Conservation (phyloP, 345 rosid species). For the Corchorus capsularis region DNA sequence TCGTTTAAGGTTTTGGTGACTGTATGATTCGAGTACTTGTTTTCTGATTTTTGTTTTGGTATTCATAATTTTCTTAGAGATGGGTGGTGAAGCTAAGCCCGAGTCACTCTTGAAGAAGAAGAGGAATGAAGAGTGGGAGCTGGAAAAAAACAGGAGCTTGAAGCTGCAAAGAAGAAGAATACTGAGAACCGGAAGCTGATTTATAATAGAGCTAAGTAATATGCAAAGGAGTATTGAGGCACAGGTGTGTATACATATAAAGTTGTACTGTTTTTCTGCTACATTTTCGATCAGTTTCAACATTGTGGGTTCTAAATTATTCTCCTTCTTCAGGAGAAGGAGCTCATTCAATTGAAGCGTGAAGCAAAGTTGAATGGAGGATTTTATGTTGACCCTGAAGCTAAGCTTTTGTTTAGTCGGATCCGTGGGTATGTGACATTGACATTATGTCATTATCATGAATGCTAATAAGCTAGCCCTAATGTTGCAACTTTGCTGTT, state of each 20-base stretch:
- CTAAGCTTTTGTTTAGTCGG: too few species aligned
- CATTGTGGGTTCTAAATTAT: background rate
- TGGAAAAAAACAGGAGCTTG: slow-evolving; percentile 48
- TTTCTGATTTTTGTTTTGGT: background rate
- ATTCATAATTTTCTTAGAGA: slow-evolving; percentile 28
- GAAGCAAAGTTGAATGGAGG: slow-evolving; percentile 46
- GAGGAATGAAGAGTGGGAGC: slow-evolving; percentile 63
- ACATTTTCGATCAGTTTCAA: background rate
- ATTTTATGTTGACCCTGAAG: too few species aligned
- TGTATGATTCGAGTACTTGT: too few species aligned
- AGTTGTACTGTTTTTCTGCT: background rate
- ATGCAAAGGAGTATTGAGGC: slow-evolving; percentile 49
- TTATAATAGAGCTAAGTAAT: slow-evolving; percentile 51
- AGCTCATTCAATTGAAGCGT: slow-evolving; percentile 56
- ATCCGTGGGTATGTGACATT: slow-evolving; percentile 22
- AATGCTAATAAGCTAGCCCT: too few species aligned
- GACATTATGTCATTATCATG: background rate
- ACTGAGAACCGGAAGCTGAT: slow-evolving; percentile 31
- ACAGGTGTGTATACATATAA: slow-evolving; percentile 33
- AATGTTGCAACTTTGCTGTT: too few species aligned
- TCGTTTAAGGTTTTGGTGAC: too few species aligned
- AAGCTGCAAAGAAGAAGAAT: slow-evolving; percentile 38
- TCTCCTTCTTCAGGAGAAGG: slow-evolving; percentile 41
- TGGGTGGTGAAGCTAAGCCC: slow-evolving; percentile 25
- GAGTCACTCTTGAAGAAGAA: slow-evolving; percentile 24